Base-by-base conservation (phyloP, 768 basidiomycete genomes). In the Leccinum subtestaceum region DNA sequence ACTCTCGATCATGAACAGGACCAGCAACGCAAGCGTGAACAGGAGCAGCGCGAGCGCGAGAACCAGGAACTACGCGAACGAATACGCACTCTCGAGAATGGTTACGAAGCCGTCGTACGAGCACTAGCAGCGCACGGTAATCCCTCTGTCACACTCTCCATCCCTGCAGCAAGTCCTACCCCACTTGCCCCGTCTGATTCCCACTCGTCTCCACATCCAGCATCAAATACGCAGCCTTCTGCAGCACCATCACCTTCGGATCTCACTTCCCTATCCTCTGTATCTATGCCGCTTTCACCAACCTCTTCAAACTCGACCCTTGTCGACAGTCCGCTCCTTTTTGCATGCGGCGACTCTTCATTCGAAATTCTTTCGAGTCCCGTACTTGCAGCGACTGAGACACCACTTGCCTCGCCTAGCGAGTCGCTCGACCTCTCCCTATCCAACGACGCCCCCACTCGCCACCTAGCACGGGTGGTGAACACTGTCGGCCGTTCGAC, bases 401-500 rank as follows among this genome's bases (percentile, higher is more conserved):
- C 74, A 59, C 67, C 63, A 63, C 62, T 64, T 50, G 31, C 56
- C 40, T 62, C 65, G 53, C 57, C 64, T 61, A 63, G 63, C 60
- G 50, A 69, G 58, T 60, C 60, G 60, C 70, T 70, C 62, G 65
- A 72, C 70, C 68, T 72, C 64, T 74, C 71, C 64, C 73, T 65
- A 72, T 69, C 64, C 52, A 65, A 62, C 49, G 57, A 73, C 72
- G 80, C 87, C 72, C 76, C 89, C 86, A 89, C 92, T 94, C 86
- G 92, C 92, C 92, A 94, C 87, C 88, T 89, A 88, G 92, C 92
- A 94, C 92, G 92, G 92, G 88, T 94, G 92, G 92, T 84, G 92
- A 86, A 82, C 85, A 82, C 81, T 79, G 81, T 67, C 64, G 73
- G 64, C 62, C 65, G 71, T 75, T 70, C 81, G 68, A 76, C 81